Evolutionary conservation across 257 asterid genomes (phyloP), one percentile per base, ranked within the genome.

Genomic region (Solanum chiquidenum): DNA sequence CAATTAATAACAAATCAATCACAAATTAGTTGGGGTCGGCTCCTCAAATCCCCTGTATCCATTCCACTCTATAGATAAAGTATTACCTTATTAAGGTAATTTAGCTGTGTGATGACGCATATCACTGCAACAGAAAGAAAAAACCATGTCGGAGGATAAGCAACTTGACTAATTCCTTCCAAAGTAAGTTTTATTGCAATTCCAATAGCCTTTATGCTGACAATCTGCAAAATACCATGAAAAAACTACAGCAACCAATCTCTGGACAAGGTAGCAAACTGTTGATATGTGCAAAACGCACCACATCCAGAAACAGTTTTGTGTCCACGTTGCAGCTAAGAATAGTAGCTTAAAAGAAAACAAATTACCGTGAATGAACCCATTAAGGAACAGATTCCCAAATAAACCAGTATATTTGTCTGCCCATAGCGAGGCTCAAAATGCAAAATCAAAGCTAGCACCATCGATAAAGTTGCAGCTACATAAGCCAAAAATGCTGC

Each of bases 401-500:
- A 68, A 92, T 94, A 94, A 80, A 94, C 90, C 58, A 94, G 83
- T 87, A 93, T 89, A 84, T 94, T 93, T 38, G 95, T 92, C 92
- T 91, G 95, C 88, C 97, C 97, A 87, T 91, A 92, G 16, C 87
- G 92, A 84, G 97, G 96, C 92, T 94, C 96, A 37, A 90, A 93
- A 86, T 92, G 92, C 87, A 94, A 94, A 87, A 93, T 87, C 87
- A 94, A 89, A 79, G 91, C 94, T 68, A 93, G 88, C 84, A 90
- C 93, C 23, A 90, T 77, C 37, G 95, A 90, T 38, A 94, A 8
- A 20, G 95, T 87, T 62, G 94, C 91, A 62, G 91, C 93, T 25
- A 90, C 93, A 44, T 94, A 94, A 5, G 90, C 69, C 69, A 94
- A 91, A 91, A 94, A 94, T 29, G 94, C 97, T 94, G 94, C 84